Conservation (phyloP, 2,329 filamentous ascomycete species). For the Dryadomyces quercivorus region DNA sequence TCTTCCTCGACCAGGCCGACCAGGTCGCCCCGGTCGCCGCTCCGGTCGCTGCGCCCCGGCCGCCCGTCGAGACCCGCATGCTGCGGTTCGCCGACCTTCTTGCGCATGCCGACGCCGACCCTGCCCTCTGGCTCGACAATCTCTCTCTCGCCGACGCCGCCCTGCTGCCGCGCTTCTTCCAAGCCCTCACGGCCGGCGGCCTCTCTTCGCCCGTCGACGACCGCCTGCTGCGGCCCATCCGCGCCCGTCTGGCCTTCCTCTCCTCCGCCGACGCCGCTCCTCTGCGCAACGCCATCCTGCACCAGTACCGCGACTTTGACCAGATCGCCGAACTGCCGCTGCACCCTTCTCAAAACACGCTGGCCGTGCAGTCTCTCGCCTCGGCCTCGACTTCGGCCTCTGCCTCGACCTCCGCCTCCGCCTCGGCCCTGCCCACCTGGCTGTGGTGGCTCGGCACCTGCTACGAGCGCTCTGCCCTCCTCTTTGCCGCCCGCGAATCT, state of each 20-base stretch:
- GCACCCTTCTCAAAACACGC: conserved; percentile 46
- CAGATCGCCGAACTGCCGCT: conserved; percentile 30
- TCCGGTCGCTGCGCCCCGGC: no score
- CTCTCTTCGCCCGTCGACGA: conserved; percentile 2
- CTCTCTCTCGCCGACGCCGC: conserved; percentile 34
- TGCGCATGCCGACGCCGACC: conserved; percentile 20
- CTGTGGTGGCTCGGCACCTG: conserved; percentile 36
- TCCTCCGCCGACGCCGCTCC: conserved; percentile 19
- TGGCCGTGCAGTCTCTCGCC: conserved; percentile 29
- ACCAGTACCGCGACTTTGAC: conserved; percentile 13
- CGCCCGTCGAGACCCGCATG: conserved; percentile 37
- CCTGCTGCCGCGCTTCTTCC: conserved; percentile 19
- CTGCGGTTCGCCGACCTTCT: conserved; percentile 31
- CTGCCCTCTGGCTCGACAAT: conserved; percentile 30
- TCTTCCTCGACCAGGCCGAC: conserved; percentile 54
- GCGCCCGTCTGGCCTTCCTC: conserved; percentile 14
- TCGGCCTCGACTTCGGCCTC: no score
- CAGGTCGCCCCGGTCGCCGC: no score
- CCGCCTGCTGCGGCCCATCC: conserved; percentile 5
- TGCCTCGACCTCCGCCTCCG: neutral
- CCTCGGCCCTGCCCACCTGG: conserved; percentile 10
- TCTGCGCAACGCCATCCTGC: conserved; percentile 21
- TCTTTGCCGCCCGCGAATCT: conserved; percentile 27
- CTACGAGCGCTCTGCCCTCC: conserved; percentile 36
- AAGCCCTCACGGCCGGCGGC: neutral